These are phyloP conservation scores for Pezicula neosporulosa DNA, from an alignment of 2,329 filamentous ascomycete species.

Conservation along the genomic window DNA sequence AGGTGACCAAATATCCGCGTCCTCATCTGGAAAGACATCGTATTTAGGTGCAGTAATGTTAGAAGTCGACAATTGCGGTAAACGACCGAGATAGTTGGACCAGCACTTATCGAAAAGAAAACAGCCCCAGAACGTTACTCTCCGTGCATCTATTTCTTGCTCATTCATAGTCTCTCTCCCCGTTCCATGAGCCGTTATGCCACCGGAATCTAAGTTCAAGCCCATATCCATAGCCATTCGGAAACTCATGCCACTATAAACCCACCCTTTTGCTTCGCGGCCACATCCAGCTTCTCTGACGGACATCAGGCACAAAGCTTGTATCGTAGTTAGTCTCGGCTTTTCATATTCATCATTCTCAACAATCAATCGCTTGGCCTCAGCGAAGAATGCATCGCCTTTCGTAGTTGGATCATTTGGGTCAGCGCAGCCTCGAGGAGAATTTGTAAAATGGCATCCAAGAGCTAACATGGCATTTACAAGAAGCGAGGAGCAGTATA, in stretches of 20 bases:
- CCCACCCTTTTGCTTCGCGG: conserved; percentile 93
- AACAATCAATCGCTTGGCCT: conserved; percentile 84
- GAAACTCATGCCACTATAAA: conserved; percentile 97
- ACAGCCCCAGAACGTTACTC: conserved; percentile 96
- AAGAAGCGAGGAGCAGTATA: conserved; percentile 83
- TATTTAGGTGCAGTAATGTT: conserved; percentile 84
- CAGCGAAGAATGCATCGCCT: conserved; percentile 92
- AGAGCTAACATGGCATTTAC: conserved; percentile 93
- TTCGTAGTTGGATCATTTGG: conserved; percentile 78
- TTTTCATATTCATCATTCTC: conserved; percentile 93
- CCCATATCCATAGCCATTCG: conserved; percentile 95
- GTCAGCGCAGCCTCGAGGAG: conserved; percentile 66
- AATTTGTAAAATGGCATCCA: conserved; percentile 87
- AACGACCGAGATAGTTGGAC: conserved; percentile 92
- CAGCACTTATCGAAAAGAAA: conserved; percentile 99
- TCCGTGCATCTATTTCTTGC: conserved; percentile 81
- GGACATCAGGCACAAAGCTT: conserved; percentile 92
- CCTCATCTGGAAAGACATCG: conserved; percentile 87
- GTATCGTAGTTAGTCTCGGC: conserved; percentile 82
- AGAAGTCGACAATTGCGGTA: conserved; percentile 79
- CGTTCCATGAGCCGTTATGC: conserved; percentile 47
- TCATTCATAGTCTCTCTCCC: conserved; percentile 63
- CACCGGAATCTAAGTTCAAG: conserved; percentile 77
- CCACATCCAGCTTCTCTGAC: conserved; percentile 94
- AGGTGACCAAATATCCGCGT: conserved; percentile 80